Conservation (phyloP, 1,284 basidiomycete genomes). For the Phylloporus sp. region DNA sequence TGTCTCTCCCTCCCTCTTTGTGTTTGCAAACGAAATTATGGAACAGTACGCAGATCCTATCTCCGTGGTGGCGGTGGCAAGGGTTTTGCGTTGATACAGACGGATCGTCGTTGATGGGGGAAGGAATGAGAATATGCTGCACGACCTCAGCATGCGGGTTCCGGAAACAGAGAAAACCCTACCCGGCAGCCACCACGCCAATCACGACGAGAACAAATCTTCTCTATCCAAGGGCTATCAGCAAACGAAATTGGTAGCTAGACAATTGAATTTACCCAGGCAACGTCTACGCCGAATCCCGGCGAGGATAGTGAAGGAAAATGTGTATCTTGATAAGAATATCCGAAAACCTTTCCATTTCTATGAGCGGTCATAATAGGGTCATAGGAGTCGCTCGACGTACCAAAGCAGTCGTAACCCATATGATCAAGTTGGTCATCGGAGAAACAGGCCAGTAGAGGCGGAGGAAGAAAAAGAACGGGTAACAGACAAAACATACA, state of each 20-base stretch:
- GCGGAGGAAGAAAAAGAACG: conserved; percentile 68
- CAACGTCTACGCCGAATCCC: conserved; percentile 62
- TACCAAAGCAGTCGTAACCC: conserved; percentile 72
- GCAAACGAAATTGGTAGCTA: not conserved
- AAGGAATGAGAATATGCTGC: conserved; percentile 67
- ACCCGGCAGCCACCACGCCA: conserved; percentile 71
- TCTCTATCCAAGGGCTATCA: conserved; percentile 41
- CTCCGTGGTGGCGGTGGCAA: conserved; percentile 65
- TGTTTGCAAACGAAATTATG: conserved; percentile 66
- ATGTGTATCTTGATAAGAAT: conserved; percentile 69
- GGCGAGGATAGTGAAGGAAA: conserved; percentile 48
- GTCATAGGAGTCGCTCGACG: conserved; percentile 17
- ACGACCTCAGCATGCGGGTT: conserved; percentile 9
- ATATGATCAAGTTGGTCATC: conserved; percentile 75
- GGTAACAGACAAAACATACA: conserved; percentile 71
- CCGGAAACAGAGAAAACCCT: conserved; percentile 23
- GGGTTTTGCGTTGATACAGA: conserved; percentile 62
- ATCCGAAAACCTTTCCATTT: conserved; percentile 62
- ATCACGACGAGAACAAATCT: conserved; percentile 65
- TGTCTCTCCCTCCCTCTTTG: conserved; percentile 48
- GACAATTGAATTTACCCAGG: conserved; percentile 54
- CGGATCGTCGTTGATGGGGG: conserved; percentile 75
- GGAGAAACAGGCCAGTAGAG: conserved; percentile 78
- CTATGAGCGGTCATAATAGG: not conserved
- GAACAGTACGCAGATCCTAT: conserved; percentile 69